Base-by-base conservation (phyloP, 2,329 filamentous ascomycete genomes). In the Fusarium sp. region DNA sequence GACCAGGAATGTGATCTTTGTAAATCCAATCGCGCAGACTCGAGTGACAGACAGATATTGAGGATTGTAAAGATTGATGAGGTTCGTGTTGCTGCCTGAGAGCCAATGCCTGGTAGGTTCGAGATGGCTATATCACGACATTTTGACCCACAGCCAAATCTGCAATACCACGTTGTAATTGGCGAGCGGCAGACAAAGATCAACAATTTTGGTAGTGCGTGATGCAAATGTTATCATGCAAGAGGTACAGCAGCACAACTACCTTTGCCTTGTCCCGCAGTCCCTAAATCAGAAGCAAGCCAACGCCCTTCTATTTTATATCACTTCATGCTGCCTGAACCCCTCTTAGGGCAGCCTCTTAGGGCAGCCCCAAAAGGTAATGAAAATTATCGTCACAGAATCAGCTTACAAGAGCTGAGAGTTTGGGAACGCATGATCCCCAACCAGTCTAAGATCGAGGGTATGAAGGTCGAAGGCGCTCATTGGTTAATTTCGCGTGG, bases 141-240 rank as follows among this genome's bases (percentile, higher is more conserved):
- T n/a, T 26, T 18, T 18, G 14, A 18, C 4, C 24, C 12, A 51
- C n/a, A 26, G 18, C 2, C 20, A 11, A 7, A 6, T 6, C 6
- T 8, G 16, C 2, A 20, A 14, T 1, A 11, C 6, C 16, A 6
- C 1, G 2, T 3, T 51, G 2, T 7, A 12, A 5, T 5, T 12
- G 16, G 6, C 3, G 2, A 7, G 0, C 16, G 3, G 8, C 1
- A 4, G 6, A 14, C 7, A 14, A 20, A 5, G 4, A 14, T 24
- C 0, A 10, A 7, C 1, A 12, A 3, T 2, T 18, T 7, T 8
- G 1, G 9, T 4, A 5, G 9, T 15, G n/a, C 13, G 12, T 2
- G 1, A 3, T 6, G 24, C 2, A 2, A 2, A 33, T 7, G 9
- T 15, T 3, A 33, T 5, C 4, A 14, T 1, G 16, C n/a, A n/a